These are phyloP conservation scores for Penicillium sp. DNA, from an alignment of 2,329 filamentous ascomycete genomes.

Conservation along the genomic window DNA sequence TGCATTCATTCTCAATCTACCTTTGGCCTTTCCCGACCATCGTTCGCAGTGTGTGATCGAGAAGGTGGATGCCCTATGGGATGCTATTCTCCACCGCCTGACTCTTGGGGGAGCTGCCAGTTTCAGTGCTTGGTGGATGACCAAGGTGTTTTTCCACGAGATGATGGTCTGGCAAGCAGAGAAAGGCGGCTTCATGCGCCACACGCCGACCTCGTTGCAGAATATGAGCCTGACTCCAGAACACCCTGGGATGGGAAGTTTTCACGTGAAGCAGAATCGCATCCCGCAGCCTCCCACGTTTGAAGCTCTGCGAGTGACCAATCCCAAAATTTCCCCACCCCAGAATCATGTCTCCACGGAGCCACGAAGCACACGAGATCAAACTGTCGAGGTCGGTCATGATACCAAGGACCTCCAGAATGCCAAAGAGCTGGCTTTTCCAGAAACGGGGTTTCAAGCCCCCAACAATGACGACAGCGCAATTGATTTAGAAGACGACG, in stretches of 20 bases:
- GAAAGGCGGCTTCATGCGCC: conserved; percentile 77
- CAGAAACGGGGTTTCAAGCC: conserved; percentile 34
- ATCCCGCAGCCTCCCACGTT: conserved; percentile 15
- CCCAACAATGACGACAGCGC: conserved; percentile 62
- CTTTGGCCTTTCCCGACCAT: conserved; percentile 37
- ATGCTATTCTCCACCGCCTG: conserved; percentile 39
- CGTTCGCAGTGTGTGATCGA: conserved; percentile 42
- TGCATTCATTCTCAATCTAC: conserved; percentile 39
- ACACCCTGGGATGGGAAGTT: conserved; percentile 16
- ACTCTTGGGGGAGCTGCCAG: conserved; percentile 42
- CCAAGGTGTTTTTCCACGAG: conserved; percentile 92
- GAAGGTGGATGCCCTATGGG: conserved; percentile 41
- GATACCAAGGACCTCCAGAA: conserved; percentile 17
- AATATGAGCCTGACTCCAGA: conserved; percentile 21
- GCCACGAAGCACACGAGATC: conserved; percentile 13
- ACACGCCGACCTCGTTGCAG: conserved; percentile 35
- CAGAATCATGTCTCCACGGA: conserved; percentile 13
- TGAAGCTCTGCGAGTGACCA: conserved; percentile 13
- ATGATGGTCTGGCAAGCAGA: conserved; percentile 88
- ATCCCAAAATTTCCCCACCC: conserved; percentile 10
- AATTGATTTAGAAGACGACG: conserved; percentile 57
- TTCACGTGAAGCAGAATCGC: conserved; percentile 19
- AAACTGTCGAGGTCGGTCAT: conserved; percentile 13
- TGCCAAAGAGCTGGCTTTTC: conserved; percentile 42
- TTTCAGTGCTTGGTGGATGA: conserved; percentile 56